Evolutionary conservation across 495 filamentous ascomycete species (phyloP), one percentile per base, ranked within the genome.

Genomic region (Daldinia loculata): DNA sequence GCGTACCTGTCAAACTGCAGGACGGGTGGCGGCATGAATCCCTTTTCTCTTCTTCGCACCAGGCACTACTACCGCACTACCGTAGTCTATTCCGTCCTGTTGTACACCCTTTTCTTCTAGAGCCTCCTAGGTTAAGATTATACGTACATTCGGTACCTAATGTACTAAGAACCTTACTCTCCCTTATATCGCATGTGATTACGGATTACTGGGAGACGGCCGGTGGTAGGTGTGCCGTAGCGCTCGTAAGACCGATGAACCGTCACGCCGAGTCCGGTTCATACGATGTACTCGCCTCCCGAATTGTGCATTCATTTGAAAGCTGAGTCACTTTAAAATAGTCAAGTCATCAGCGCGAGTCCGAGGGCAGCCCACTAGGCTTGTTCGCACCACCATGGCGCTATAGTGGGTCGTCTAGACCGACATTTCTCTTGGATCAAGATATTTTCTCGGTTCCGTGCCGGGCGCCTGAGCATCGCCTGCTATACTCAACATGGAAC

Each of bases 1-100:
- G 56, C 66, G 67, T 70, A 67, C 63, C 71, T 74, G 71, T 71
- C 67, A 74, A 74, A 74, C 71, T 74, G 71, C 63, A 61, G 59
- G 39, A 52, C 67, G 71, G 71, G 71, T 61, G 30, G 67, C 63
- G 43, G 71, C 67, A 66, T 67, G 56, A 64, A 63, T 67, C 59
- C 63, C 34, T 58, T 48, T 59, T 66, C 61, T 56, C 55, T 68
- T 64, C 61, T 53, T 64, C 68, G 55, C 61, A 62, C 56, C 63
- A 61, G 34, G 53, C 17, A 60, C 36, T 48, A 48, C 43, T 22
- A 45, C 41, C 41, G 29, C 29, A 32, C 29, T 32, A 17, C 52
- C 59, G 41, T 43, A 55, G 43, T 45, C 17, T 51, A 29, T 56
- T 32, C 41, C 53, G 61, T 30, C 29, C 58, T 56, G 55, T 52